Base-by-base conservation (phyloP, 2,329 filamentous ascomycete species). In the Geosmithia putterillii region DNA sequence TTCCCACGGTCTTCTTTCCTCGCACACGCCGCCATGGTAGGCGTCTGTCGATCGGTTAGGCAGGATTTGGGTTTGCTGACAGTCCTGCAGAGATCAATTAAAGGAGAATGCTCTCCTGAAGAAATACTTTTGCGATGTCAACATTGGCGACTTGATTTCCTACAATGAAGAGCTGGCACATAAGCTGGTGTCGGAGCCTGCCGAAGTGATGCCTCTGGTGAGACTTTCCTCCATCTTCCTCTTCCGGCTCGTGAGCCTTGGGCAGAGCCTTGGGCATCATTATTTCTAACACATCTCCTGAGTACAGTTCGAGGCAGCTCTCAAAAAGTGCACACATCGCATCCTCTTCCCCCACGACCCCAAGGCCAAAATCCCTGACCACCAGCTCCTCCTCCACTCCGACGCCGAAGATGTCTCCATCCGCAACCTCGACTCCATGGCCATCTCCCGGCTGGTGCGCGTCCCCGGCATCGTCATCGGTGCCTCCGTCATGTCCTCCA, bases 401-500 rank as follows among this genome's bases (percentile, higher is more conserved):
- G 86, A 81, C 46, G 88, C 88, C 50, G 83, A 90, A 42, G 81
- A 94, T 60, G 87, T 89, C 23, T 92, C 90, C 0, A 96, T 98
- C 54, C 84, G 92, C 50, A 88, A 95, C 52, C 76, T 98, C 35
- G 92, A 94, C 54, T 94, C 92, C 8, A 83, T 85, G 49, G 90
- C 87, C 49, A 94, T 98, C 52, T 88, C 90, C 5, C 82, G 88
- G 52, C 81, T 98, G n/a, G 90, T 98, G 35, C 80, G 90, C 45
- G 94, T 98, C 45, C 92, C 92, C 1, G 94, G 92, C 42, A 98
- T 98, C 50, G 87, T 98, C 46, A 98, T 98, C 51, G 90, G 92
- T 40, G 92, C 92, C 40, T 95, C 90, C 1, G 94, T 94, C 17
- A 83, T 96, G 61, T 95, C 89, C 2, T 96, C 90, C 12, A 96